Evolutionary conservation across 176 grass and related monocot species (phyloP), one percentile per base, ranked within the genome.

Genomic region (Secale cereale): DNA sequence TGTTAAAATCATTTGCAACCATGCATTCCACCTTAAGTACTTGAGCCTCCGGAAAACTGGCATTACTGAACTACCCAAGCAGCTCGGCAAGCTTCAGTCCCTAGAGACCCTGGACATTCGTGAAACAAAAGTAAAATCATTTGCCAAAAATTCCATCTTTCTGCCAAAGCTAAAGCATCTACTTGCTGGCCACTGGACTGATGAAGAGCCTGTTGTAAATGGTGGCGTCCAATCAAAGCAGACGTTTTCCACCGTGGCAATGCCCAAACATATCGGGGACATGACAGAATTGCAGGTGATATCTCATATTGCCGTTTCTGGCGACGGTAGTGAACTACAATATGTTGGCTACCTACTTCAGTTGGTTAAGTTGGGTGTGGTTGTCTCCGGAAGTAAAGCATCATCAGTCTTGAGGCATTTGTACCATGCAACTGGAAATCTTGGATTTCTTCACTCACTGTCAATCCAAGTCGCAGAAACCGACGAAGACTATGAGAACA

Each of bases 71-170:
- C 5, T 83, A 26, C 86, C 86, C 10, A 68, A 78, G 9, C 35
- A 78, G 1, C 23, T 88, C 16, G 59, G 9, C 6, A 78, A 70
- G 22, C 80, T 88, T 19, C 9, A 25, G 26, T 31, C 13, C 17
- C 78, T 88, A 2, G 71, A 83, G 19, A 88, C 70, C 10, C 20
- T 88, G 10, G 80, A 78, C 16, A 66, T 88, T 33, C 20, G 80
- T 40, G 8, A 59, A 77, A 88, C 86, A 28, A 52, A 59, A 8
- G 27, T 88, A 25, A n/a, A 33, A 25, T 27, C 69, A 8, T 26
- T 74, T 12, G 29, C 67, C 14, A 27, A 7, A 29, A 57, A 39
- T 12, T 30, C 28, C 7, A 2, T 30, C 16, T 2, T n/a, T 10
- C 79, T 88, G 6, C 65, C 61, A 20, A 59, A 52, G 12, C 29